These are phyloP conservation scores for Kingdonia uniflora DNA, from an alignment of 164 flowering plant genomes.

Conservation along the genomic window DNA sequence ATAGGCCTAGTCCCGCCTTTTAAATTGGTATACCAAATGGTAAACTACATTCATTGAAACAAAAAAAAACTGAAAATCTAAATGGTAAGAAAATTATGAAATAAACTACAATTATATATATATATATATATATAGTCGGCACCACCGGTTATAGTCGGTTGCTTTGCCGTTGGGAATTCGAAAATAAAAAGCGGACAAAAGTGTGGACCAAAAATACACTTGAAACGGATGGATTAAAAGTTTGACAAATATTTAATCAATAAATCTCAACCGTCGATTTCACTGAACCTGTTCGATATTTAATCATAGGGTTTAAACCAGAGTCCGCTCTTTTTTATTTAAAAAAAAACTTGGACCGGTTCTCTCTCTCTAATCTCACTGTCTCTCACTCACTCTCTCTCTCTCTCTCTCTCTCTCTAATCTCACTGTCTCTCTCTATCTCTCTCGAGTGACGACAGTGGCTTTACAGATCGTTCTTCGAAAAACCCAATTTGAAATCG, in stretches of 20 bases:
- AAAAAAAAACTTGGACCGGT: slow-evolving; percentile 6
- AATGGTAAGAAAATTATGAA: no score
- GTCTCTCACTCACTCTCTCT: slow-evolving; percentile 6
- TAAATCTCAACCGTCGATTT: slow-evolving; percentile 8
- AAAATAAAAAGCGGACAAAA: no score
- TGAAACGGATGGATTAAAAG: no score
- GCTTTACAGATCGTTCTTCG: slow-evolving; percentile 7
- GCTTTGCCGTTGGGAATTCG: no score
- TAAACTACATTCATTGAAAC: no score
- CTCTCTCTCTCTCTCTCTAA: slow-evolving; percentile 5
- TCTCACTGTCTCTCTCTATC: slow-evolving; percentile 2
- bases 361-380: slow-evolving; percentile 5
- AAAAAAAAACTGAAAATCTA: no score
- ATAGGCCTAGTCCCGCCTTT: no score
- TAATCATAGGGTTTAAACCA: slow-evolving; percentile 19
- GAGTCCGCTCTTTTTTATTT: slow-evolving; percentile 13
- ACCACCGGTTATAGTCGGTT: no score
- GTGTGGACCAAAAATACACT: no score
- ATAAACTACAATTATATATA: no score
- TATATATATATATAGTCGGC: no score
- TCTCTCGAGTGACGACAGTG: not conserved
- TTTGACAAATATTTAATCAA: not conserved
- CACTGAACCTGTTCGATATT: slow-evolving; percentile 5
- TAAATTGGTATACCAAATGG: no score
- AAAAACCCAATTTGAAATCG: not conserved